Evolutionary conservation across 306 rosid genomes (phyloP).

Genomic region (Medicago arabica): DNA sequence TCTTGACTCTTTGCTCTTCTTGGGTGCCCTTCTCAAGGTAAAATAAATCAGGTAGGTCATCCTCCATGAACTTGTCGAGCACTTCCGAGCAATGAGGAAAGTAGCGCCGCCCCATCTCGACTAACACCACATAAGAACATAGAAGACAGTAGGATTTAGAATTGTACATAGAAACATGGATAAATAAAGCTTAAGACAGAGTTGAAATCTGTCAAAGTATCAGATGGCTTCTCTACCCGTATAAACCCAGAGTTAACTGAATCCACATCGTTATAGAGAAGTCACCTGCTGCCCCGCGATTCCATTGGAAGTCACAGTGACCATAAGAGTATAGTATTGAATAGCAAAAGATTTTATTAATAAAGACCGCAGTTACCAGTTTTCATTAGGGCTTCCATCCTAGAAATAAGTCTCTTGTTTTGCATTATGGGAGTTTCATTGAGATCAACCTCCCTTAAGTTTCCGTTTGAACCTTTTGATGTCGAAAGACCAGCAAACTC

Average conservation of each 20-base stretch:
- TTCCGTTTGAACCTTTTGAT: conserved; percentile 67
- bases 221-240: too few species aligned
- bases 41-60: conserved; percentile 73
- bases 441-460: conserved; percentile 79
- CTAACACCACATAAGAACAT: conserved; percentile 51
- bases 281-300: too few species aligned
- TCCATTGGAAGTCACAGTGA: not conserved
- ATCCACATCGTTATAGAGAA: too few species aligned
- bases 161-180: not conserved
- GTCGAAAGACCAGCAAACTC: conserved; percentile 56
- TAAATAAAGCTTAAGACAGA: not conserved
- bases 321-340: not conserved
- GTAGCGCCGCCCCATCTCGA: conserved; percentile 81
- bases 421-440: conserved; percentile 76
- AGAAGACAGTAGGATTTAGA: not conserved
- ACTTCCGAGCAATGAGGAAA: conserved; percentile 96
- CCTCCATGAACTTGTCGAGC: conserved; percentile 82
- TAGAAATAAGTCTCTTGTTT: conserved; percentile 67
- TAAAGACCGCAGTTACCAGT: conserved; percentile 64
- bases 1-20: conserved; percentile 76
- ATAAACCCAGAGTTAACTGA: too few species aligned
- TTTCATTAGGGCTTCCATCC: conserved; percentile 73
- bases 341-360: not conserved
- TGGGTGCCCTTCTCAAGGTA: conserved; percentile 75
- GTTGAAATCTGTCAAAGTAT: too few species aligned